Percentiles rank a stretch among this genome's conserved stretches.
Conservation (phyloP, 805 yeast genomes). For the Metschnikowia hibisci region DNA sequence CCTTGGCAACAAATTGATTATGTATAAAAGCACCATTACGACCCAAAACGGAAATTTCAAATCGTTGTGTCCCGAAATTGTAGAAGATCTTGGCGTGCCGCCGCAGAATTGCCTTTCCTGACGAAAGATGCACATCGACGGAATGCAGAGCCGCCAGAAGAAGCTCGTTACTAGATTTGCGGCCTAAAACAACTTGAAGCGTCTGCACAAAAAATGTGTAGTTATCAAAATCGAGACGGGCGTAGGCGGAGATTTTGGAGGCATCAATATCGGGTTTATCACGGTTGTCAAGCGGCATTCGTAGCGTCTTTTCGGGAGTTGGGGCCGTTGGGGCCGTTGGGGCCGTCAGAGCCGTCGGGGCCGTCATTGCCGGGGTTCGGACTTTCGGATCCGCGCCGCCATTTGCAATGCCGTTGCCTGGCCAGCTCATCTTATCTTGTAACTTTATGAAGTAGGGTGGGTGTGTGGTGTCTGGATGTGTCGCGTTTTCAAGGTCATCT, state of each 20-base stretch:
- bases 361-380: background rate
- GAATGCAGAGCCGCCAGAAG: slow-evolving; percentile 64
- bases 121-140: slow-evolving; percentile 89
- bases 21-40: slow-evolving; percentile 97
- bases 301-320: background rate
- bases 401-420: slow-evolving; percentile 9
- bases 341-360: no score
- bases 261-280: slow-evolving; percentile 1
- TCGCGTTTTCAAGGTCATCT: slow-evolving; percentile 9
- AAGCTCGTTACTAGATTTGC: slow-evolving; percentile 56
- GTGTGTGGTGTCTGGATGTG: background rate
- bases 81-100: slow-evolving; percentile 94
- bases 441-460: background rate
- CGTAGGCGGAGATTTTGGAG: slow-evolving; percentile 52
- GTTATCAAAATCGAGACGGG: slow-evolving; percentile 83
- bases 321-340: no score
- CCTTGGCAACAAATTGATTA: slow-evolving; percentile 83
- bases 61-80: slow-evolving; percentile 93
- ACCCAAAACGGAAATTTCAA: slow-evolving; percentile 87
- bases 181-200: slow-evolving; percentile 87
- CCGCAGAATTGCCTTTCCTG: slow-evolving; percentile 88
- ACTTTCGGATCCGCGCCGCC: background rate
- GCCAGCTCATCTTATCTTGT: slow-evolving; percentile 12
- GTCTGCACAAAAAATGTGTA: slow-evolving; percentile 96
- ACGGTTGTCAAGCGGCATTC: background rate